Percentiles rank a stretch among this genome's conserved stretches.
Conservation (phyloP, 352 stramenopile species). For the Phytopythium ostracodes region DNA sequence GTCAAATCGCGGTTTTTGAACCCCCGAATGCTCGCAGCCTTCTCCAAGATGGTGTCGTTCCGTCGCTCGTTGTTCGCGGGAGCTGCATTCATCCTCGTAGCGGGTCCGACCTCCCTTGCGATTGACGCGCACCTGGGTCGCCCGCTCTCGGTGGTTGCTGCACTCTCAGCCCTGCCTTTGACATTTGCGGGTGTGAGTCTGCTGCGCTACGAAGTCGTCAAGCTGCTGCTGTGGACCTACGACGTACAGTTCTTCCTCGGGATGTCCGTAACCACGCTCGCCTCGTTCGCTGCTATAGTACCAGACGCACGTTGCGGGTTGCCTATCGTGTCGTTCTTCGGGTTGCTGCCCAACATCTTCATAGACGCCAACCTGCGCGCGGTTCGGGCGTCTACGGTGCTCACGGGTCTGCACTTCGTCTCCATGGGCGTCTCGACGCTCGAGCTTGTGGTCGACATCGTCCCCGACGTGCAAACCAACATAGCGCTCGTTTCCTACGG, state of each 20-base stretch:
- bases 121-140: background rate
- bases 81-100: background rate
- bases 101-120: background rate
- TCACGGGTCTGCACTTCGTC: background rate
- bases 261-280: background rate
- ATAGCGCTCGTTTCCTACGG: background rate
- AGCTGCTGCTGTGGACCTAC: conserved; percentile 9
- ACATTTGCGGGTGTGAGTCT: background rate
- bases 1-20: conserved; percentile 16
- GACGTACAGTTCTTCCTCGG: conserved; percentile 12
- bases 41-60: conserved; percentile 1
- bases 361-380: conserved; percentile 6
- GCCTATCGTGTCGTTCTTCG: background rate
- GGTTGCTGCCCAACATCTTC: conserved; percentile 6
- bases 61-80: background rate
- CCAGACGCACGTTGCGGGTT: background rate
- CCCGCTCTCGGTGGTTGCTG: background rate
- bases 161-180: background rate
- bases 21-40: background rate
- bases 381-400: background rate
- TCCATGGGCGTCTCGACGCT: background rate
- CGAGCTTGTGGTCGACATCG: background rate
- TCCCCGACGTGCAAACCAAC: background rate
- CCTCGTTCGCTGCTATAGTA: background rate
- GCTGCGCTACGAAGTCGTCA: conserved; percentile 10